Percentiles rank a stretch among this genome's conserved stretches.
phyloP scores from a whole-genome alignment of 75 land plant species.

The Pinus taeda region DNA sequence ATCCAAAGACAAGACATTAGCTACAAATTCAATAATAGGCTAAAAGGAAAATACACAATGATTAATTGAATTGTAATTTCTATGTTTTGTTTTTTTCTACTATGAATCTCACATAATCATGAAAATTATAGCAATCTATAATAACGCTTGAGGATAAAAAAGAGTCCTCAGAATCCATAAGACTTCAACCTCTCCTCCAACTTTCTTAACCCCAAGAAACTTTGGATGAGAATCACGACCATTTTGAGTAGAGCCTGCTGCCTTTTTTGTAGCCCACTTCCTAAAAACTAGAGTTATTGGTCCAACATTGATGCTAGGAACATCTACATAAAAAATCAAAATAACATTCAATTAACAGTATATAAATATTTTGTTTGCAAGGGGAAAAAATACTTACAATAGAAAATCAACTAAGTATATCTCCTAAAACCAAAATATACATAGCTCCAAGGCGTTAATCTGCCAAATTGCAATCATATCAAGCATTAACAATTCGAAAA shows the following conservation, averaged over 20 bases:
- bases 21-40: background rate
- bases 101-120: background rate
- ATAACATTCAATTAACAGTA: too few relatives aligned
- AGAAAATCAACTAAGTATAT: too few relatives aligned
- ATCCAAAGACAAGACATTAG: constrained; percentile 8
- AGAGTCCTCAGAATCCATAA: background rate
- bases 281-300: constrained; percentile 56
- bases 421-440: too few relatives aligned
- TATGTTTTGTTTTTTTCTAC: background rate
- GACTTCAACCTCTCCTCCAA: constrained; percentile 74
- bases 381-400: too few relatives aligned
- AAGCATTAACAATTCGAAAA: too few relatives aligned
- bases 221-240: constrained; percentile 89
- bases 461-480: too few relatives aligned
- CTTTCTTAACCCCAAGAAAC: constrained; percentile 88
- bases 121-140: background rate
- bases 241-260: constrained; percentile 88
- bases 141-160: background rate
- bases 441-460: too few relatives aligned
- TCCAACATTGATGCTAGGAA: constrained; percentile 20
- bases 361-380: too few relatives aligned
- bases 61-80: background rate
- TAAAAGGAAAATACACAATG: background rate
- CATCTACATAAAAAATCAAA: constrained; percentile 6
- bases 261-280: constrained; percentile 94